Evolutionary conservation across 2,329 filamentous ascomycete genomes (phyloP), one percentile per base, ranked within the genome.

Genomic region (Lachnellula suecica): DNA sequence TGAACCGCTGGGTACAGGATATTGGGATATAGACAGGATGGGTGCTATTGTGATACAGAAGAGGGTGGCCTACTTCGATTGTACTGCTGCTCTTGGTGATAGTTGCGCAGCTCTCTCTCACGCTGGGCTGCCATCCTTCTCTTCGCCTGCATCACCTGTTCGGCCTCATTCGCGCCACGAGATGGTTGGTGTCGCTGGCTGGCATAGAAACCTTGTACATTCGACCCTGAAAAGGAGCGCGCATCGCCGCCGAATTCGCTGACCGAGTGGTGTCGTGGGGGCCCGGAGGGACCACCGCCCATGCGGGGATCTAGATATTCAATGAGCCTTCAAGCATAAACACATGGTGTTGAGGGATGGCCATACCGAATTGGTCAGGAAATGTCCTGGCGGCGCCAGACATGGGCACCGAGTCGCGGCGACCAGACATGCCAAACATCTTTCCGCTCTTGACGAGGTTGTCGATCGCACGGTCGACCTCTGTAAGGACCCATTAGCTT

Each of bases 51-150:
- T 82, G 85, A 88, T 83, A 82, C 81, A 83, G 82, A 79, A 81
- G 82, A 83, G 83, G 84, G 82, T 74, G 85, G 85, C 88, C 85
- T 90, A 97, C 94, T 97, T 90, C 93, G 87, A 81, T 97, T 96
- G 78, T 96, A 97, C 85, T 99, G 94, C 84, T 99, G 94, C 84
- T 99, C 94, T 78, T 97, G 95, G 78, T 99, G 94, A 78, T 97
- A 96, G 77, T 97, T 99, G 75, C 94, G 91, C 74, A 99, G 87
- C 79, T 99, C 94, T 75, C 93, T 89, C 81, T 99, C 94, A 75
- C 94, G 90, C 78, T 97, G 94, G 72, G 94, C 94, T 69, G 94
- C 94, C 90, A 97, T 95, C 80, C 93, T 89, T 79, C 94, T 91
- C 83, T 97, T 97, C 68, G 91, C 92, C 84, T 97, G 94, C 82